Conservation (phyloP, 345 rosid species). For the Dipteronia sinensis region DNA sequence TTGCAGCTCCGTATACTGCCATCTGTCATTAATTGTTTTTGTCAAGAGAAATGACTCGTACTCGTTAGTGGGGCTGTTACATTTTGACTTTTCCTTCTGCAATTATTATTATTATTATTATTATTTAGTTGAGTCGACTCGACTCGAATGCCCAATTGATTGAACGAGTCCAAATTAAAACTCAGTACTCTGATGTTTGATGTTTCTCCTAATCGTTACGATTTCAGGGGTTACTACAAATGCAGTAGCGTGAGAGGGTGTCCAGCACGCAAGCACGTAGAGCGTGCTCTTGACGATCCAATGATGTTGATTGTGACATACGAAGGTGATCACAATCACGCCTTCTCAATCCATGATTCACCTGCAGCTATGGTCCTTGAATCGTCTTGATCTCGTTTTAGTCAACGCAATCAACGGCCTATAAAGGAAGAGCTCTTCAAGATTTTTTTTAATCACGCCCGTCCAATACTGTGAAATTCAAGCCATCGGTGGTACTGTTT, state of each 20-base stretch:
- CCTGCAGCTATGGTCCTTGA: slow-evolving; percentile 54
- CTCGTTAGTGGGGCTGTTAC: neutral
- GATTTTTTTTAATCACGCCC: neutral
- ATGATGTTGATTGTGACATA: slow-evolving; percentile 83
- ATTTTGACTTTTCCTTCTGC: slow-evolving; percentile 16
- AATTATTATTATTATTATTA: slow-evolving; percentile 9
- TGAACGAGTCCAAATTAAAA: neutral
- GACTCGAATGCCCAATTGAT: neutral
- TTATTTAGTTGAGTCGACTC: slow-evolving; percentile 22
- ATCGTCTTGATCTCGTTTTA: slow-evolving; percentile 40
- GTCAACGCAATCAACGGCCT: slow-evolving; percentile 26
- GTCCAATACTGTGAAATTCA: neutral
- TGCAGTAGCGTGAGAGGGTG: slow-evolving; percentile 91
- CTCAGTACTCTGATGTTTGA: neutral
- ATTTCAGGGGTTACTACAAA: slow-evolving; percentile 81
- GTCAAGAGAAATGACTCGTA: neutral
- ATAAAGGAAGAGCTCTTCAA: no score
- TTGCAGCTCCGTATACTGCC: neutral
- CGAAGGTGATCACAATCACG: slow-evolving; percentile 84
- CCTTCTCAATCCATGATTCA: slow-evolving; percentile 32
- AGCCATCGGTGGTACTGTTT: neutral
- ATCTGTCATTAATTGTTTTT: neutral
- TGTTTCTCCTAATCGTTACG: neutral
- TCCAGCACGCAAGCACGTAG: slow-evolving; percentile 95
- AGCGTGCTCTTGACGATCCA: slow-evolving; percentile 76